phyloP scores from a whole-genome alignment of 306 rosid genomes.

The Gynostemma pentaphyllum region DNA sequence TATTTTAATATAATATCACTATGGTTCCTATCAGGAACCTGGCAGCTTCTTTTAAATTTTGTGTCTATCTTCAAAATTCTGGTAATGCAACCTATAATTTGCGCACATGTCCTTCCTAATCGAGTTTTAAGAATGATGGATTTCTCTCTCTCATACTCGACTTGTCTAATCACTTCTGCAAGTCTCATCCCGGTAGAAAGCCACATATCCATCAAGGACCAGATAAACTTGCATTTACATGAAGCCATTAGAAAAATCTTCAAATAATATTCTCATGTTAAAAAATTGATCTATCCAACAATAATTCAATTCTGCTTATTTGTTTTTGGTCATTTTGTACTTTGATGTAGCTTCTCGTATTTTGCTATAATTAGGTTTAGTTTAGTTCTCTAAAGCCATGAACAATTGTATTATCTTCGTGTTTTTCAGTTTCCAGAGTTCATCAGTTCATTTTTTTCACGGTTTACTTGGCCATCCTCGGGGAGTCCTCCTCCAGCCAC shows the following conservation, averaged over 20 bases:
- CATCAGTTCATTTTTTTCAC: constrained; percentile 53
- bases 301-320: neutral
- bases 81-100: neutral
- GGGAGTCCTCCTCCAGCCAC: constrained; percentile 57
- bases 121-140: neutral
- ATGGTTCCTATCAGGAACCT: neutral
- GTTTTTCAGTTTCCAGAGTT: constrained; percentile 63
- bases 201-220: neutral
- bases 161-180: neutral
- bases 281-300: neutral
- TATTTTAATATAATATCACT: too few relatives aligned
- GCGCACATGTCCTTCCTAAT: neutral
- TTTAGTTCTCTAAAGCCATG: constrained; percentile 11
- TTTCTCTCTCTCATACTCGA: neutral
- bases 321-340: neutral
- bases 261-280: neutral
- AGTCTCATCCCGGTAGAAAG: neutral
- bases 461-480: constrained; percentile 59
- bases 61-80: neutral
- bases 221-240: neutral
- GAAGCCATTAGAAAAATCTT: neutral
- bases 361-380: neutral
- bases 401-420: constrained; percentile 15
- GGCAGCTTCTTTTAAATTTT: neutral
- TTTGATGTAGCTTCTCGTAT: neutral